A percentile compares a stretch with the other conserved stretches of the same genome.
phyloP scores from a whole-genome alignment of 345 rosid genomes.

The Xanthoceras sorbifolium region DNA sequence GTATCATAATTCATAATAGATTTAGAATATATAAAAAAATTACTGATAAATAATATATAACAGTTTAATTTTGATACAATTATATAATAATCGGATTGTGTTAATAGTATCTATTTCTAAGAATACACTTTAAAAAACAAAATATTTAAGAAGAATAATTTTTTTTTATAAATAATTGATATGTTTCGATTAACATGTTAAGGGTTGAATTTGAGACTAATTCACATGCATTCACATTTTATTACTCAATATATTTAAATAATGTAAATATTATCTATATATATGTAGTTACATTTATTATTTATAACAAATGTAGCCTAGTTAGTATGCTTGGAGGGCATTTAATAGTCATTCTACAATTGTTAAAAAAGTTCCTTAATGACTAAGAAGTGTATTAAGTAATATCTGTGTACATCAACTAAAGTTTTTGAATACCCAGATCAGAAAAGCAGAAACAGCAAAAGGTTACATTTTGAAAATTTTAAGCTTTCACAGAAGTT shows the following conservation, averaged over 20 bases:
- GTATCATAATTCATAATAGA: neutral
- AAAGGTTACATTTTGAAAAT: conserved; percentile 37
- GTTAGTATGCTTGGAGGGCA: neutral
- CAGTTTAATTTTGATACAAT: neutral
- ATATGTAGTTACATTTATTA: neutral
- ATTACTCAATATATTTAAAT: too few species aligned
- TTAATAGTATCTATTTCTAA: too few species aligned
- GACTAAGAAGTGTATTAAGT: conserved; percentile 40
- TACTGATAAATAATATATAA: too few species aligned
- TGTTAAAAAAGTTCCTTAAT: conserved; percentile 38
- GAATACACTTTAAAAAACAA: too few species aligned
- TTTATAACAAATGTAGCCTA: neutral
- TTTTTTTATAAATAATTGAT: too few species aligned
- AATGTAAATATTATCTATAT: too few species aligned
- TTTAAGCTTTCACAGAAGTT: conserved; percentile 23
- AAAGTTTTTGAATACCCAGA: conserved; percentile 19
- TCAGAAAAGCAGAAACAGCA: conserved; percentile 26
- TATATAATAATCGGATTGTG: too few species aligned
- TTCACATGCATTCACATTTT: too few species aligned
- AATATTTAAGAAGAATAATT: too few species aligned
- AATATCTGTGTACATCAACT: neutral
- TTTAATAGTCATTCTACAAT: neutral
- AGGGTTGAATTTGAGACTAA: too few species aligned
- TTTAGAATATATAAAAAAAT: neutral
- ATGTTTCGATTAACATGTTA: too few species aligned